Base-by-base conservation (phyloP, 2,329 filamentous ascomycete genomes). In the Canariomyces notabilis region DNA sequence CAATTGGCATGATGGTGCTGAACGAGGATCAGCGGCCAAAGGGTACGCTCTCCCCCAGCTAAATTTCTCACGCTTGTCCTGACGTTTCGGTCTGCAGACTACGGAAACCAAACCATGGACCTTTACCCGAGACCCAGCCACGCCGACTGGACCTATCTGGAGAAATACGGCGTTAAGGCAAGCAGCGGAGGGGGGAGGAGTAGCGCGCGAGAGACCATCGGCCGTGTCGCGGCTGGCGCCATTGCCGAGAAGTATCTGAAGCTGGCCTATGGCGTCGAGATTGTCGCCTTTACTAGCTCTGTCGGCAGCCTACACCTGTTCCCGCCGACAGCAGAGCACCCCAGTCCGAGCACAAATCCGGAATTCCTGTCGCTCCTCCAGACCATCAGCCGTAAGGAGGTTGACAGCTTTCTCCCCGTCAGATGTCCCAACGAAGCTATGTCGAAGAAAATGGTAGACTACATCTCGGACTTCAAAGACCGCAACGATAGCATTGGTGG, bases 91-190 rank as follows among this genome's bases (percentile, higher is more conserved):
- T 8, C 20, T 37, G 3, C 42, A 57, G 93, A 98, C 73, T 97
- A 97, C 69, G 87, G 87, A 46, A 80, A 82, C 69, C 79, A 81
- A 64, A 95, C 90, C 22, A 96, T 96, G 80, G 88, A 97, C 68
- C 71, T 82, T 52, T 97, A 85, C 76, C 93, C 93, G 4, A 80
- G 93, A 42, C 93, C 91, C 29, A 89, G 83, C 64, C 93, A 97
- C 69, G 91, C 93, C 50, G 91, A 97, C 70, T 96, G 86, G 80
- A 97, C 93, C 50, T 97, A 97, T 71, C 76, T 95, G 51, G 87
- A 95, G 67, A 97, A 97, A 72, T 98, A 98, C 67, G 91, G 91
- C 47, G 83, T 94, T 58, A 94, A 94, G 74, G 89, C 93, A 31
- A 87, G 82, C 64, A 89, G 83, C 51, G 91, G 93, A 48, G 91